These are phyloP conservation scores for Dactylellina drechsleri DNA, from an alignment of 2,329 filamentous ascomycete species.

Conservation along the genomic window DNA sequence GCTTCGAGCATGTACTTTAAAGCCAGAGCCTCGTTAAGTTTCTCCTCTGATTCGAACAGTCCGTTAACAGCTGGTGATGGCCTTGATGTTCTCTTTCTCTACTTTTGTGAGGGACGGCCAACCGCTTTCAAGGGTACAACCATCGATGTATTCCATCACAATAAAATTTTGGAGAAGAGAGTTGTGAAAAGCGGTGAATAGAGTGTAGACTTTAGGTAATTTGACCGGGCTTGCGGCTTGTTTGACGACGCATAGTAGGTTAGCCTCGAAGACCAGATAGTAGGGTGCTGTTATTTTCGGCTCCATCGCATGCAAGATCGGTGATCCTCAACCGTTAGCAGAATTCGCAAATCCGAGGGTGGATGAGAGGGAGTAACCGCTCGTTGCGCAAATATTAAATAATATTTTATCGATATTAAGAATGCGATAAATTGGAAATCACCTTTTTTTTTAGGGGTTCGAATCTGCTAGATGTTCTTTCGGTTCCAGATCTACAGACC, in stretches of 20 bases:
- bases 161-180: neutral
- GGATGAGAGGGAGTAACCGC: too few species aligned
- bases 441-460: too few species aligned
- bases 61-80: neutral
- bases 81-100: neutral
- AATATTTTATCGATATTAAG: too few species aligned
- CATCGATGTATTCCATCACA: constrained; percentile 12
- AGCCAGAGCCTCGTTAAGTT: neutral
- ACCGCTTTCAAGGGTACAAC: neutral
- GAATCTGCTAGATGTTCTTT: too few species aligned
- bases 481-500: too few species aligned
- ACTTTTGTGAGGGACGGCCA: neutral
- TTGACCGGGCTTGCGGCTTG: constrained; percentile 12
- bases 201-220: constrained; percentile 4
- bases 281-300: neutral
- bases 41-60: neutral
- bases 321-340: neutral
- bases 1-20: neutral
- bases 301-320: neutral
- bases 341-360: too few species aligned
- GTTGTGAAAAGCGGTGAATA: neutral
- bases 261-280: neutral
- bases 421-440: too few species aligned
- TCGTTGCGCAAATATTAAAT: too few species aligned
- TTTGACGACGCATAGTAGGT: constrained; percentile 6